Evolutionary conservation across 345 rosid genomes (phyloP), one percentile per base, ranked within the genome.

Genomic region (Raphanus raphanistrum): DNA sequence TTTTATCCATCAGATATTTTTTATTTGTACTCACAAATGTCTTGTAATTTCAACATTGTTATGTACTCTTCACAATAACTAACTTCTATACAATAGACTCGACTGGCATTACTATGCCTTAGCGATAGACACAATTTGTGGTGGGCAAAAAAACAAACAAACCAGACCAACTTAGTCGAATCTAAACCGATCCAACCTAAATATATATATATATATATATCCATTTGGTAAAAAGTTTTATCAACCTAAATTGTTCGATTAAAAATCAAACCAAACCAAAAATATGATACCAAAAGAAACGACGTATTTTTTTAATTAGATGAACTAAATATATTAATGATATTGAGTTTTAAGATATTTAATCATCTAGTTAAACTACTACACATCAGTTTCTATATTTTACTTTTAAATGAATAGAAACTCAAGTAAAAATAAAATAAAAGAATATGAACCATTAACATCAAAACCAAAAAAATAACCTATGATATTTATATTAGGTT

Each of bases 1-100:
- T 60, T 45, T 61, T 50, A 60, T 67, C 74, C 64, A 60, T 8
- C 68, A 66, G 27, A 66, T 72, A 60, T 26, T 26, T 15, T 58
- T 48, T 50, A 57, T 26, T 67, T 45, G 36, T 26, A 67, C 70
- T 48, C 9, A 55, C 36, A 35, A 33, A 36, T 73, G 17, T 61
- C 33, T 8, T 79, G 66, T 73, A 73, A 68, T 68, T 68, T 52
- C 13, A 60, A 61, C 12, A 26, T 67, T 21, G 70, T 60, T 72
- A 66, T 5, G 45, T 45, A 43, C 36, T 63, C 61, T 65, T 64
- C 38, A 57, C 3, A 71, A 38, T 65, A 38, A 55, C 32, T 3
- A 38, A 57, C 45, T 32, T 55, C 16, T 35, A 63, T 76, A 70
- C 31, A 15, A 62, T 11, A 63, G n/a, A 6, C 29, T 4, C 80